A percentile compares a stretch with the other conserved stretches of the same genome.
Evolutionary conservation across 805 yeast genomes (phyloP).

Genomic region (Candida schatavii): DNA sequence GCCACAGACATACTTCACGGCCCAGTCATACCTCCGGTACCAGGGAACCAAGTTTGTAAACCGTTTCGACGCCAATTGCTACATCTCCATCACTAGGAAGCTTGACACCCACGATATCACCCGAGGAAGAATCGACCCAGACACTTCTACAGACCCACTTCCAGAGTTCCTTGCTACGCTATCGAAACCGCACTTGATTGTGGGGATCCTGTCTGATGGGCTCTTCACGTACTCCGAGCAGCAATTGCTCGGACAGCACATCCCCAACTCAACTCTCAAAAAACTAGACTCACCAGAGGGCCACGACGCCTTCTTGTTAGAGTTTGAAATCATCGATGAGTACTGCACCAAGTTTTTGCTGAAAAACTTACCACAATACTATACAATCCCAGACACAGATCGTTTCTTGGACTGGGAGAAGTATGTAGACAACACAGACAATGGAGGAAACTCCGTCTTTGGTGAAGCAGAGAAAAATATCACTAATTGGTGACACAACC

Average conservation of each 20-base stretch:
- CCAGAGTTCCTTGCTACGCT: slow-evolving; percentile 58
- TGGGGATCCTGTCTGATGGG: slow-evolving; percentile 92
- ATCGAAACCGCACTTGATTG: slow-evolving; percentile 72
- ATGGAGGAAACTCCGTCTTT: slow-evolving; percentile 64
- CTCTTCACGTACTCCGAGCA: slow-evolving; percentile 91
- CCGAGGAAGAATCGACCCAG: slow-evolving; percentile 51
- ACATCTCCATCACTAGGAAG: slow-evolving; percentile 89
- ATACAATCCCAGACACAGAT: slow-evolving; percentile 46
- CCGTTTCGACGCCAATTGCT: slow-evolving; percentile 95
- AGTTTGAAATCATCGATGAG: slow-evolving; percentile 77
- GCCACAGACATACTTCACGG: slow-evolving; percentile 76
- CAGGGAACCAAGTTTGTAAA: slow-evolving; percentile 89
- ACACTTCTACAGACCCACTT: slow-evolving; percentile 23
- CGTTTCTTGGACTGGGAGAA: slow-evolving; percentile 41
- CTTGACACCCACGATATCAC: slow-evolving; percentile 94
- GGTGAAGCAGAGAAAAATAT: slow-evolving; percentile 91
- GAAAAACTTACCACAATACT: slow-evolving; percentile 55
- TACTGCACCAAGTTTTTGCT: slow-evolving; percentile 66
- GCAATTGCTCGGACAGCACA: slow-evolving; percentile 69
- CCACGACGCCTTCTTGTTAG: slow-evolving; percentile 93
- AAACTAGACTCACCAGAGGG: slow-evolving; percentile 91
- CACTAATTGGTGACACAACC: slow-evolving; percentile 80
- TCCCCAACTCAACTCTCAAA: slow-evolving; percentile 67
- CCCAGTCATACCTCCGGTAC: slow-evolving; percentile 90
- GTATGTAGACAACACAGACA: slow-evolving; percentile 33